Percentiles rank a stretch among this genome's conserved stretches.
Conservation (phyloP, 306 rosid genomes). For the Trichosanthes truncata region DNA sequence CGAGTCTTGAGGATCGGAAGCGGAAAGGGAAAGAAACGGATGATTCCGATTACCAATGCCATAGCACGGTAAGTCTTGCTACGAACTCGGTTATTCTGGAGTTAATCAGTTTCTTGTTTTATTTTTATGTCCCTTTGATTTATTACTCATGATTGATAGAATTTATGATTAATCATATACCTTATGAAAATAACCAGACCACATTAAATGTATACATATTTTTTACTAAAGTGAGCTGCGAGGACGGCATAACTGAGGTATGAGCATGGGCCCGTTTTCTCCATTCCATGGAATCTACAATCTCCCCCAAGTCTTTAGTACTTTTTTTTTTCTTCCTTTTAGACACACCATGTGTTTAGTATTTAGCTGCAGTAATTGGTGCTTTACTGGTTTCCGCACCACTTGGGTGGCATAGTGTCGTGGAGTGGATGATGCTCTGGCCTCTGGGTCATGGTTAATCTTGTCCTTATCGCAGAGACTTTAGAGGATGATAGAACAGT, state of each 20-base stretch:
- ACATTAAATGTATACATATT: not conserved
- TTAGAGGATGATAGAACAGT: no score
- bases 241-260: not conserved
- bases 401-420: not conserved
- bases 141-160: not conserved
- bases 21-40: conserved; percentile 44
- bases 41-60: conserved; percentile 36
- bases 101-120: not conserved
- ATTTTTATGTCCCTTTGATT: not conserved
- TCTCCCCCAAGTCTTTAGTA: not conserved
- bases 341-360: no score
- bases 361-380: not conserved
- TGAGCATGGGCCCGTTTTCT: not conserved
- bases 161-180: not conserved
- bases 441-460: no score
- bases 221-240: not conserved
- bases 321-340: no score
- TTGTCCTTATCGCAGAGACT: no score
- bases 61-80: conserved; percentile 43
- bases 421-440: no score
- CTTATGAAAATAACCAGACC: not conserved
- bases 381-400: not conserved
- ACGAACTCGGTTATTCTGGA: not conserved
- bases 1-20: conserved; percentile 36
- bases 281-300: not conserved